Conservation (phyloP, 1,284 basidiomycete genomes). For the Irpex rosettiformis region DNA sequence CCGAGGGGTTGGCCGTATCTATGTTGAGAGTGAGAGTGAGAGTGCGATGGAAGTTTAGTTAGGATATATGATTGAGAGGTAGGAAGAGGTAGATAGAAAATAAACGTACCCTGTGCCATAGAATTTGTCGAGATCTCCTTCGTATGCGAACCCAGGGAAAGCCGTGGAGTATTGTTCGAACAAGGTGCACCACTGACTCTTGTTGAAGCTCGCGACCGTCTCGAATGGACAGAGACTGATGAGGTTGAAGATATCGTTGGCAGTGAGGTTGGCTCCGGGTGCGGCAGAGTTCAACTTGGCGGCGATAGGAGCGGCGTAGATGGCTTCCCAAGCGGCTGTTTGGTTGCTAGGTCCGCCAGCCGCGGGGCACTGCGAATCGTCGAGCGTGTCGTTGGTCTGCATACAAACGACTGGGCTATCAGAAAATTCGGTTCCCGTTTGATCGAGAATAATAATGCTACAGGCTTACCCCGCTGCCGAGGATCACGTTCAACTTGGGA, state of each 20-base stretch:
- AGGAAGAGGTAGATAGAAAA: conserved; percentile 62
- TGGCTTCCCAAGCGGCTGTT: conserved; percentile 48
- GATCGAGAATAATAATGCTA: background rate
- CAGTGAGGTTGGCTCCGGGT: conserved; percentile 58
- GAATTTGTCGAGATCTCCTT: conserved; percentile 72
- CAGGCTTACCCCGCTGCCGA: conserved; percentile 21
- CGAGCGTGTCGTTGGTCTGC: conserved; percentile 70
- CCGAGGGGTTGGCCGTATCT: conserved; percentile 69
- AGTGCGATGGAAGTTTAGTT: background rate
- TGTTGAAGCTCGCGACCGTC: conserved; percentile 46
- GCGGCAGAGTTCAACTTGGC: conserved; percentile 59
- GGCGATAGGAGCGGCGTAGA: conserved; percentile 55
- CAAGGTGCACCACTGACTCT: conserved; percentile 70
- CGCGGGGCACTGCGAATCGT: conserved; percentile 65
- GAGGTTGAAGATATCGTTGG: conserved; percentile 56
- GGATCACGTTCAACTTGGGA: conserved; percentile 48
- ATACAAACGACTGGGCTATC: conserved; percentile 38
- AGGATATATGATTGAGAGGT: background rate
- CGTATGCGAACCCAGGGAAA: conserved; percentile 67
- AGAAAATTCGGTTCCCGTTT: too few species aligned
- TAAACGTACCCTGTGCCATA: background rate
- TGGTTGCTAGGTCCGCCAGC: conserved; percentile 44
- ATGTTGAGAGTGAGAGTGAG: conserved; percentile 21
- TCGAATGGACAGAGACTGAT: conserved; percentile 81
- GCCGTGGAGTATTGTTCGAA: conserved; percentile 49